These are phyloP conservation scores for Dactylellina cionopaga DNA, from an alignment of 2,329 filamentous ascomycete species.

Conservation along the genomic window DNA sequence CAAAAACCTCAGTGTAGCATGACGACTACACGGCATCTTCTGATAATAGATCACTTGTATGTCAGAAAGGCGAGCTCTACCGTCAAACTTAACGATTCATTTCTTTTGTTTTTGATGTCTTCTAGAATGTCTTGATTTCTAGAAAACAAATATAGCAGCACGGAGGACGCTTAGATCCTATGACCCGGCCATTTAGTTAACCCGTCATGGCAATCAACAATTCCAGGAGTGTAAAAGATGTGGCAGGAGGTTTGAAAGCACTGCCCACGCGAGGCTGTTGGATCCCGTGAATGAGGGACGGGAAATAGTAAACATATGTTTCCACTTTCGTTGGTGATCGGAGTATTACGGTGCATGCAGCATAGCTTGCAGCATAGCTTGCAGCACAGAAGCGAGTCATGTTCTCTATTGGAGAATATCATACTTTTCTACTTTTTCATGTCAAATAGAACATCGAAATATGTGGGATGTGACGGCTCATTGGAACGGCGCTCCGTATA, in stretches of 20 bases:
- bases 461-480: background rate
- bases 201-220: background rate
- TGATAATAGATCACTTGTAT: conserved; percentile 17
- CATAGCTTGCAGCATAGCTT: background rate
- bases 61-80: conserved; percentile 19
- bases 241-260: background rate
- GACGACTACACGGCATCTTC: conserved; percentile 13
- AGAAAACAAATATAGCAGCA: conserved; percentile 17
- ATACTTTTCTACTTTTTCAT: no score
- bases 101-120: background rate
- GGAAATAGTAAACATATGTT: background rate
- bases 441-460: background rate
- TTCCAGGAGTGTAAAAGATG: background rate
- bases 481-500: conserved; percentile 5
- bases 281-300: conserved; percentile 1
- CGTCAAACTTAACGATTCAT: background rate
- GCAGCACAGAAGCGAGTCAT: background rate
- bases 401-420: no score
- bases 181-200: conserved; percentile 1
- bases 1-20: conserved; percentile 7
- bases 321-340: background rate
- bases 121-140: conserved; percentile 30
- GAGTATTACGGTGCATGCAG: background rate
- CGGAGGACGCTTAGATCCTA: background rate
- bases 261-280: background rate